Base-by-base conservation (phyloP, 1,284 basidiomycete genomes). In the Papiliotrema flavescens region DNA sequence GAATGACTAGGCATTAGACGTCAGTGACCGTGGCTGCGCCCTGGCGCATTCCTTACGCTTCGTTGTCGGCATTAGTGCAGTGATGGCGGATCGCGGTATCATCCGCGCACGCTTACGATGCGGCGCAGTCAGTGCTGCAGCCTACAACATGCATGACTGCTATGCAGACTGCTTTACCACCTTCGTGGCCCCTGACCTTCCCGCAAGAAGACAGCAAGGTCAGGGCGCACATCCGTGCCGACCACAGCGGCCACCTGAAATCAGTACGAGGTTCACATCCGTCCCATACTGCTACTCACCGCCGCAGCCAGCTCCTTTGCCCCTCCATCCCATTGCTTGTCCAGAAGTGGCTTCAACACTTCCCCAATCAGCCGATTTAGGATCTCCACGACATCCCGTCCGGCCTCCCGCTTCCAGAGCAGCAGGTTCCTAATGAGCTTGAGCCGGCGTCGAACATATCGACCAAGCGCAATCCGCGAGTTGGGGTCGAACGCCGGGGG, bases 321-420 rank as follows among this genome's bases (percentile, higher is more conserved):
- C 15, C 93, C 92, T 32, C 89, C 87, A 34, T 90, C 88, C 93
- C 93, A 96, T 5, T 87, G 87, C 52, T 80, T 82, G 58, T 85
- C 82, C 5, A 91, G 83, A 19, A 90, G 79, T 1, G 84, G 84
- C 45, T 88, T 63, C 47, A 94, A 79, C 56, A 81, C 81, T 17
- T 81, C 77, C n/a, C 80, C 80, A 8, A 89, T 79, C 17, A 91
- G 72, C 55, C 79, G 79, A 17, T 77, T 80, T 15, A 85, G 80
- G 43, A 90, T 73, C 55, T 81, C 78, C 2, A 80, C 81, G 15
- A 86, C 71, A 45, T 81, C 80, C 56, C 86, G 85, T 14, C 84
- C 83, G 1, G 83, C 80, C 63, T 85, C 85, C 61, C 87, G 86
- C 50, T 87, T 78, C 90, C 90, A 95, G 49, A 81, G 78, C 20